A percentile compares a stretch with the other conserved stretches of the same genome.
Conservation (phyloP, 257 asterid species). For the Phtheirospermum japonicum region DNA sequence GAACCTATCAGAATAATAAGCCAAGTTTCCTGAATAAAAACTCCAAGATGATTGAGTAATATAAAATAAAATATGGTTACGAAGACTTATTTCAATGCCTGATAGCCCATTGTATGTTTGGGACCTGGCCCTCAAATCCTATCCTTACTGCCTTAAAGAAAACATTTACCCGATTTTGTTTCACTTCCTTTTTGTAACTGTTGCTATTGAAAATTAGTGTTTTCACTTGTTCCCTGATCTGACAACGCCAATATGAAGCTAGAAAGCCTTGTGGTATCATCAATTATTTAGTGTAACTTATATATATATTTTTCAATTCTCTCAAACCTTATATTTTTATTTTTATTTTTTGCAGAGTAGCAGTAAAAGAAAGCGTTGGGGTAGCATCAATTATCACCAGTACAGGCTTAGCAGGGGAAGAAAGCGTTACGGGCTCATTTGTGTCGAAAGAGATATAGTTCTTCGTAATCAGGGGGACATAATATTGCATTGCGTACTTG, state of each 20-base stretch:
- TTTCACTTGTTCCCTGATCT: too few species aligned
- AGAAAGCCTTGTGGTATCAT: too few species aligned
- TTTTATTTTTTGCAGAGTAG: slow-evolving; percentile 73
- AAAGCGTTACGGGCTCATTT: slow-evolving; percentile 44
- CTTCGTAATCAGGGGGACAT: background rate
- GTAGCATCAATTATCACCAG: slow-evolving; percentile 85
- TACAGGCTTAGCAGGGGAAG: slow-evolving; percentile 80
- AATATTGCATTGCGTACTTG: slow-evolving; percentile 7
- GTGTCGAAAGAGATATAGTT: slow-evolving; percentile 17
- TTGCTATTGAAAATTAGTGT: background rate
- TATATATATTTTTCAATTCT: too few species aligned
- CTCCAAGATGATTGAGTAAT: too few species aligned
- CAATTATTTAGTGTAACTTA: too few species aligned
- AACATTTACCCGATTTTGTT: background rate
- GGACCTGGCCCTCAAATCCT: background rate
- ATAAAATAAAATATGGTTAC: background rate
- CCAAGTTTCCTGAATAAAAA: too few species aligned
- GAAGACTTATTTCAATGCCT: background rate
- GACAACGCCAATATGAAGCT: background rate
- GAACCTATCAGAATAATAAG: too few species aligned
- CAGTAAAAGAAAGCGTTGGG: slow-evolving; percentile 65
- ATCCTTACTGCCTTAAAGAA: background rate
- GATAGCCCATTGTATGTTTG: background rate
- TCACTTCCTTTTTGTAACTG: background rate
- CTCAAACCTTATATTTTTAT: too few species aligned